These are phyloP conservation scores for Teunomyces tritomae DNA, from an alignment of 805 yeast genomes.

Conservation along the genomic window DNA sequence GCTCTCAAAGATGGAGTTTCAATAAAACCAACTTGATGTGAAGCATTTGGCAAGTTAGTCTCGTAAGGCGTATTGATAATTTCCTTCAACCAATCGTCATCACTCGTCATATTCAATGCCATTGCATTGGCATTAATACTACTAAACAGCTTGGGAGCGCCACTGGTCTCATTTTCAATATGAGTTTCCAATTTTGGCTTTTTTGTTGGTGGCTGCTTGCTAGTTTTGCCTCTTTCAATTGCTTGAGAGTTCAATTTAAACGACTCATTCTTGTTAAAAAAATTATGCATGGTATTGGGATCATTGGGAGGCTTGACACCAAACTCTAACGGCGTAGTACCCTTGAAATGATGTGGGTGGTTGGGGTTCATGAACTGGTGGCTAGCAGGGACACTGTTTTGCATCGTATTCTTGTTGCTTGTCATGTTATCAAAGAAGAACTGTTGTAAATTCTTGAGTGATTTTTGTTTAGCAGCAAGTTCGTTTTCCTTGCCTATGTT, in stretches of 20 bases:
- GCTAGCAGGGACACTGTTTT: background rate
- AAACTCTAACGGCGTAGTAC: conserved; percentile 38
- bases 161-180: background rate
- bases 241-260: conserved; percentile 3
- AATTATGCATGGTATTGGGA: conserved; percentile 7
- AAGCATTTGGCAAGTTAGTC: conserved; percentile 49
- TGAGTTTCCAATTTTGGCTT: conserved; percentile 2
- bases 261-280: conserved; percentile 6
- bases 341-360: conserved; percentile 40
- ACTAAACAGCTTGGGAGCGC: background rate
- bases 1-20: conserved; percentile 28
- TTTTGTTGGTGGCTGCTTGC: conserved; percentile 4
- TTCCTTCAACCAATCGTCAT: conserved; percentile 67
- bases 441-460: conserved; percentile 12
- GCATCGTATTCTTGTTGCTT: background rate
- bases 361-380: conserved; percentile 32
- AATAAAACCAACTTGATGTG: conserved; percentile 60
- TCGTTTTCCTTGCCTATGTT: conserved; percentile 5
- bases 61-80: conserved; percentile 68
- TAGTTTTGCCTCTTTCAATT: conserved; percentile 2
- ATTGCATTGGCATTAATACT: conserved; percentile 8
- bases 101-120: conserved; percentile 11
- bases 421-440: conserved; percentile 9
- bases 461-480: conserved; percentile 8
- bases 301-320: conserved; percentile 23